A percentile compares a stretch with the other conserved stretches of the same genome.
Conservation (phyloP, 2,329 filamentous ascomycete genomes). For the Alternaria panax region DNA sequence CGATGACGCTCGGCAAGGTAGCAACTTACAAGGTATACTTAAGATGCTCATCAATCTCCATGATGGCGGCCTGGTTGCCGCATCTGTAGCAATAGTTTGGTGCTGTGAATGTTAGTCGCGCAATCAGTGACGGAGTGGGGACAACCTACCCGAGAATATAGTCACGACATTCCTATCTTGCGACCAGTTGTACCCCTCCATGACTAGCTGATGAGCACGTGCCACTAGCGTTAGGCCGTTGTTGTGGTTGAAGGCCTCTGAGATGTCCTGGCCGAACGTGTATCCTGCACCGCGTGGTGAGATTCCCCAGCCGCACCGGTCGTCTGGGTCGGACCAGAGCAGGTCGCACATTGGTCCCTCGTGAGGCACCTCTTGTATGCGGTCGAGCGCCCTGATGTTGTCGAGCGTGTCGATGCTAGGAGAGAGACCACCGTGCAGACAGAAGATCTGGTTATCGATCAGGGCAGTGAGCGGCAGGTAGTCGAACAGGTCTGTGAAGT, state of each 20-base stretch:
- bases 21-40: slow-evolving; percentile 96
- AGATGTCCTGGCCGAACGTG: slow-evolving; percentile 96
- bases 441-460: slow-evolving; percentile 77
- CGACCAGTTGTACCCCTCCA: slow-evolving; percentile 99
- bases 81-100: slow-evolving; percentile 94
- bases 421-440: slow-evolving; percentile 74
- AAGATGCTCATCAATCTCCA: slow-evolving; percentile 99
- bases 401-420: slow-evolving; percentile 78
- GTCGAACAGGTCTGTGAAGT: slow-evolving; percentile 79
- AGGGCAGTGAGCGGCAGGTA: slow-evolving; percentile 77
- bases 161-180: slow-evolving; percentile 98
- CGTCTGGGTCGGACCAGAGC: slow-evolving; percentile 90
- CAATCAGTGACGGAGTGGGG: not conserved
- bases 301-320: slow-evolving; percentile 95
- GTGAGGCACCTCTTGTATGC: slow-evolving; percentile 74
- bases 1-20: not conserved
- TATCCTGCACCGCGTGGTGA: slow-evolving; percentile 93
- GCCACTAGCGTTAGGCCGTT: slow-evolving; percentile 96
- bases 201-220: slow-evolving; percentile 95
- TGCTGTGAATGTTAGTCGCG: slow-evolving; percentile 51
- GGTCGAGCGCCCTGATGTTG: slow-evolving; percentile 64
- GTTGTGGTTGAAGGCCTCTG: slow-evolving; percentile 98
- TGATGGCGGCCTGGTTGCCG: slow-evolving; percentile 99
- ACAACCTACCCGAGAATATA: slow-evolving; percentile 78
- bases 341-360: slow-evolving; percentile 80